Percentiles rank a stretch among this genome's conserved stretches.
Evolutionary conservation across 441 rosid species (phyloP).

Genomic region (Breynia disticha): DNA sequence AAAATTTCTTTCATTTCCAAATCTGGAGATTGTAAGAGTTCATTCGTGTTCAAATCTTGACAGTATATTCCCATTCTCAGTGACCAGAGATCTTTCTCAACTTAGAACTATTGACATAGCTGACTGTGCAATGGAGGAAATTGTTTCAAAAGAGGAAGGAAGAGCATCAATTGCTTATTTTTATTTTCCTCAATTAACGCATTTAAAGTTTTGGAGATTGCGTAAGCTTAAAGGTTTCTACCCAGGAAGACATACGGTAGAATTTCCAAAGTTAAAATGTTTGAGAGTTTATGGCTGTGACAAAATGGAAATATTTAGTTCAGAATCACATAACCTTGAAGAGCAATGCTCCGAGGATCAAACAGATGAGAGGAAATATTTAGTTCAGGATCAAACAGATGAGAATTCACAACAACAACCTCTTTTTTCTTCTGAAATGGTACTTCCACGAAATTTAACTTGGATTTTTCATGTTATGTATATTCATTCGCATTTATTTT

Average conservation of each 20-base stretch:
- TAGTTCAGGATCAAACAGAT: background rate
- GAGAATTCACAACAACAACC: background rate
- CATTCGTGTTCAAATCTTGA: conserved; percentile 7
- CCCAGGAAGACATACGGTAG: conserved; percentile 1
- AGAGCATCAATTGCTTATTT: conserved; percentile 1
- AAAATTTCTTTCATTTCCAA: conserved; percentile 12
- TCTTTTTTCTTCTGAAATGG: conserved; percentile 1
- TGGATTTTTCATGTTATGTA: too few relatives aligned
- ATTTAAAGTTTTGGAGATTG: background rate
- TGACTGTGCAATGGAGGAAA: conserved; percentile 13
- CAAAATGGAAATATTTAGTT: background rate
- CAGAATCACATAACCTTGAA: background rate
- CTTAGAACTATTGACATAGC: conserved; percentile 10
- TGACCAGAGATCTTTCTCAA: conserved; percentile 12
- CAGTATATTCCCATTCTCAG: conserved; percentile 18
- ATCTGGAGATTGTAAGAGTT: background rate
- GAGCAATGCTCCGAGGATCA: background rate
- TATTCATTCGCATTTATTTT: too few relatives aligned
- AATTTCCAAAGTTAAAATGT: conserved; percentile 1
- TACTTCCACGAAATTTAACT: background rate
- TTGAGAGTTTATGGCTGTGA: background rate
- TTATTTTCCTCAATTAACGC: conserved; percentile 5
- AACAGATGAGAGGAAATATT: conserved; percentile 1
- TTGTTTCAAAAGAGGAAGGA: conserved; percentile 10
- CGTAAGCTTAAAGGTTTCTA: conserved; percentile 6